phyloP scores from a whole-genome alignment of 1,284 basidiomycete genomes.

The Tilletia setariae region DNA sequence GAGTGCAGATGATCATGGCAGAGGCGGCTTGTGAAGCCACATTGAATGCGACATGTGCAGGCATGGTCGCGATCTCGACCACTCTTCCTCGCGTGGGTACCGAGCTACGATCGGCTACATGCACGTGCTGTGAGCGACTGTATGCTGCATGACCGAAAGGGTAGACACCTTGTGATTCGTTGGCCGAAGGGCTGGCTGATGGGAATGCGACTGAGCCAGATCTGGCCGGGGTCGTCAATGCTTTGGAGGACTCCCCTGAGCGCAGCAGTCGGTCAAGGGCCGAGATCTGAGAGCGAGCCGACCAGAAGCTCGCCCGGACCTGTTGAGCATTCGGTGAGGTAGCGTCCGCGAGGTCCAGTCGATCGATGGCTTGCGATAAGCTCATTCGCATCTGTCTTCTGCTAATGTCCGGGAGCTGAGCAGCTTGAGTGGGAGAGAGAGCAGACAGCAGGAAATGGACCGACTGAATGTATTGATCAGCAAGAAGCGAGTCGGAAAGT shows the following conservation, averaged over 20 bases:
- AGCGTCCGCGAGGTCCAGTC: constrained; percentile 1
- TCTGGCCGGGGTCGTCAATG: neutral
- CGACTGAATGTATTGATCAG: constrained; percentile 13
- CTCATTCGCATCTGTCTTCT: constrained; percentile 14
- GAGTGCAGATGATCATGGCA: constrained; percentile 8
- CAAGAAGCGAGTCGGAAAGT: neutral
- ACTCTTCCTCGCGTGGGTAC: neutral
- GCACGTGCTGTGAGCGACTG: neutral
- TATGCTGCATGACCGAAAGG: neutral
- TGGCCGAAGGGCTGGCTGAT: neutral
- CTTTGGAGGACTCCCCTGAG: neutral
- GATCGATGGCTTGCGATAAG: constrained; percentile 2
- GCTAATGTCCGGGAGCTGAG: constrained; percentile 3
- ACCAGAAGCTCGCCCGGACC: neutral
- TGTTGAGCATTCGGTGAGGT: neutral
- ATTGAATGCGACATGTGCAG: neutral
- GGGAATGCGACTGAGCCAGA: neutral
- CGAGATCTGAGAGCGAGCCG: constrained; percentile 2
- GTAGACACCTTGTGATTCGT: neutral
- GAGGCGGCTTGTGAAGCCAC: constrained; percentile 5
- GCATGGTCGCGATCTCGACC: neutral
- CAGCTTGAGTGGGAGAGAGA: constrained; percentile 1
- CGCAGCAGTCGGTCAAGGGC: constrained; percentile 4
- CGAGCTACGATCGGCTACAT: neutral
- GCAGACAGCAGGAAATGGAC: constrained; percentile 14